Evolutionary conservation across 2,329 filamentous ascomycete genomes (phyloP).

Genomic region (Fusarium ramigenum): DNA sequence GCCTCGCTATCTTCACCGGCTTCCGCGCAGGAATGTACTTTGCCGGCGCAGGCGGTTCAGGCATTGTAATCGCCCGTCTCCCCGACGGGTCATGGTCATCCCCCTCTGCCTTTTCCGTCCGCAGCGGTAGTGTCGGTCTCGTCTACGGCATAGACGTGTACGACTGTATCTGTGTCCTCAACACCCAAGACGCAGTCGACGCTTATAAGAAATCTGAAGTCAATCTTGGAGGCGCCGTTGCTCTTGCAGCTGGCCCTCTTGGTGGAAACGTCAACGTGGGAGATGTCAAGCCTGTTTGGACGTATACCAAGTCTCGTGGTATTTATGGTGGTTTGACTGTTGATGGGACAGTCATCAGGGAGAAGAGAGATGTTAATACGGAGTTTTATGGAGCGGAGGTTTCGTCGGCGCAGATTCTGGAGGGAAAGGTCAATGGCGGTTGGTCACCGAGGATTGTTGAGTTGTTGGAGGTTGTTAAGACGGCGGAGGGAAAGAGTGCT

Average conservation of each 20-base stretch:
- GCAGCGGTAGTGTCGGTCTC: constrained; percentile 12
- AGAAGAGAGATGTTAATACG: not conserved
- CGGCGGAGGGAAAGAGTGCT: not conserved
- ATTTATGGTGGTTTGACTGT: constrained; percentile 13
- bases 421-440: not conserved
- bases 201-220: not conserved
- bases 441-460: not conserved
- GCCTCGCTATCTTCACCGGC: constrained; percentile 1
- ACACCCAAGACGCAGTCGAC: constrained; percentile 1
- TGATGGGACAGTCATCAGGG: not conserved
- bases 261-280: not conserved
- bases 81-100: not conserved
- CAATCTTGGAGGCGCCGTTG: constrained; percentile 1
- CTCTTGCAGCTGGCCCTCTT: not conserved
- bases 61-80: not conserved
- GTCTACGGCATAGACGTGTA: constrained; percentile 12
- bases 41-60: constrained; percentile 2
- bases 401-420: not conserved
- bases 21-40: constrained; percentile 23
- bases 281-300: constrained; percentile 8
- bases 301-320: not conserved
- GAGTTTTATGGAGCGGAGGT: not conserved
- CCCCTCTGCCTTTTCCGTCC: constrained; percentile 2
- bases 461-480: not conserved
- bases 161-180: constrained; percentile 8